Percentiles rank a stretch among this genome's conserved stretches.
phyloP scores from a whole-genome alignment of 495 filamentous ascomycete genomes.

The Trichoderma asperelloides region DNA sequence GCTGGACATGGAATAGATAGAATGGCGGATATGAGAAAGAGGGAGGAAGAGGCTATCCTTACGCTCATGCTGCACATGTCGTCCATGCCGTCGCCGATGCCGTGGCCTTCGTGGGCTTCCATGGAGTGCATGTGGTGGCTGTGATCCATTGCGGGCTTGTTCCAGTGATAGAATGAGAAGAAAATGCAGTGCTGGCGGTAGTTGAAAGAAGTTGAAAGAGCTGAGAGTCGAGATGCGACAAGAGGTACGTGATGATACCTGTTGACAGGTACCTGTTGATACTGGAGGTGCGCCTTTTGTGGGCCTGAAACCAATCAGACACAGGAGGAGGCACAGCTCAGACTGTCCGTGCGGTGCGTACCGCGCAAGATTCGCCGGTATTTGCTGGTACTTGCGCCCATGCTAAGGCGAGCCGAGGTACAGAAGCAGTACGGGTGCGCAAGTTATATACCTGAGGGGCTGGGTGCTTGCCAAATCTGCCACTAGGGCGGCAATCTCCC shows the following conservation, averaged over 20 bases:
- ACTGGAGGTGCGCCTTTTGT: not conserved
- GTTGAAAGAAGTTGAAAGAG: not conserved
- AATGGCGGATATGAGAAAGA: constrained; percentile 7
- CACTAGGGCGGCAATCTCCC: no score
- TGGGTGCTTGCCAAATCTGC: no score
- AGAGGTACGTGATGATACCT: no score
- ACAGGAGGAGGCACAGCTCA: no score
- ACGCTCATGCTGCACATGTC: constrained; percentile 77
- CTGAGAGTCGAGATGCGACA: not conserved
- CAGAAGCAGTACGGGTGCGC: no score
- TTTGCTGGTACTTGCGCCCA: no score
- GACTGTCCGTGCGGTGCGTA: no score
- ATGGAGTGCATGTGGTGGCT: constrained; percentile 19
- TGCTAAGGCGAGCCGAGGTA: no score
- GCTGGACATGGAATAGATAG: not conserved
- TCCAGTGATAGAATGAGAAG: constrained; percentile 36
- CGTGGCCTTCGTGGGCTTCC: constrained; percentile 6
- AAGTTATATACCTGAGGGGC: no score
- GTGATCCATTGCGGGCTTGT: constrained; percentile 35
- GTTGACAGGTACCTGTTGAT: not conserved
- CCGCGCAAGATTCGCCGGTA: no score
- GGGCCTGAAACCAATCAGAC: not conserved
- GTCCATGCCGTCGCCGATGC: constrained; percentile 21
- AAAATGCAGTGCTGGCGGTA: constrained; percentile 24
- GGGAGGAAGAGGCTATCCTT: constrained; percentile 19